Base-by-base conservation (phyloP, 495 filamentous ascomycete species). In the Daldinia childiae region DNA sequence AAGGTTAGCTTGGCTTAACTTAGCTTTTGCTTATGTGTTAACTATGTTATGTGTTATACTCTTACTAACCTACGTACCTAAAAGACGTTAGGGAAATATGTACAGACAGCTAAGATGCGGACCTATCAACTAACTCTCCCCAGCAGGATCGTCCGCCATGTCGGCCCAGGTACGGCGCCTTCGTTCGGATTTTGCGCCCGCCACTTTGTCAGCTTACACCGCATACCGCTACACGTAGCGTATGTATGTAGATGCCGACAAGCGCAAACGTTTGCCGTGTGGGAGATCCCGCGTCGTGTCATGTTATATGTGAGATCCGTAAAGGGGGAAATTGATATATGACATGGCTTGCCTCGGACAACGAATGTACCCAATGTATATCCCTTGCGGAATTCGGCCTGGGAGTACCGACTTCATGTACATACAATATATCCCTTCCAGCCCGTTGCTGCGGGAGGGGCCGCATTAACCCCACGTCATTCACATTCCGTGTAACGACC, bases 401-500 rank as follows among this genome's bases (percentile, higher is more conserved):
- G 19, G 8, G 6, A 48, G 19, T 48, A 48, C 43, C 17, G 17
- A 15, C 19, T 48, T 11, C n/a, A 11, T 48, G 43, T 32, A 21
- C 7, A 48, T 34, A 48, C 17, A 48, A 17, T 9, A 17, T 19
- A n/a, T 43, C 15, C 36, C 15, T 12, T 6, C 24, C 5, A 24
- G 14, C 38, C 38, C 51, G 36, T 48, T 11, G 43, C 51, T 54
- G 51, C 65, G 66, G 59, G 66, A 69, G 41, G 59, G 59, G 58
- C 66, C 66, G 66, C 66, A 69, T 63, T 30, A 69, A 69, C 58
- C 66, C 66, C 59, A 63, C 66, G 52, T 50, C n/a, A 50, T 58
- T 32, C 6, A 14, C 15, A 43, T n/a, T 52, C 34, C 34, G 66
- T 69, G 66, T 58, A 69, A 69, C 66, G 52, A 26, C 59, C 52